Base-by-base conservation (phyloP, 2,329 filamentous ascomycete species). In the Sordariomycetes sp. region DNA sequence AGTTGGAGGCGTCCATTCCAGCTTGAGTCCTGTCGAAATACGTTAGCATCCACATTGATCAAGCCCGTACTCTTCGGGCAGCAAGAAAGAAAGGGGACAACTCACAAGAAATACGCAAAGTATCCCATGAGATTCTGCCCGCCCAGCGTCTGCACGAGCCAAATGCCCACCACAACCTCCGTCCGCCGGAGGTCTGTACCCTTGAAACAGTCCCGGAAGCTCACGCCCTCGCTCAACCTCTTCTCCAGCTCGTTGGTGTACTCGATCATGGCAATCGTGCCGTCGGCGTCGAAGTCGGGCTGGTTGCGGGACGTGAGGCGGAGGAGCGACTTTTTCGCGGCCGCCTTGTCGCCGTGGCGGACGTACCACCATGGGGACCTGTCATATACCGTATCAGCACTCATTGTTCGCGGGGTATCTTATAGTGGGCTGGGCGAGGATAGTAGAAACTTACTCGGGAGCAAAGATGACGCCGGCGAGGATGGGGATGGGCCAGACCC, bases 221-320 rank as follows among this genome's bases (percentile, higher is more conserved):
- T 68, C 0, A 72, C 70, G 1, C 77, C 76, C 8, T 68, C 67
- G 8, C 71, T 72, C 52, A 71, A 60, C 24, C 67, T 62, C 62
- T 72, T 73, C 61, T 79, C 76, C 58, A 76, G 64, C 63, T 75
- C 71, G 60, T 80, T 76, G 7, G 78, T 81, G 60, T 80, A 72
- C 39, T 74, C 70, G 62, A 81, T 79, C 74, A 81, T 73, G 17
- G 77, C 74, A 12, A 82, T 65, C 0, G 73, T 73, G 59, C 76
- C 70, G 58, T 50, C 45, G 2, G 45, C 20, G 12, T 50, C 45
- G 20, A 50, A 50, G 45, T 79, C 73, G 58, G 71, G 45, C 45
- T 50, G 66, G 59, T 69, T 67, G 35, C 61, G 64, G 4, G 68
- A 71, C 0, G 72, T 74, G 2, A 78, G 68, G 17, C 74, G 68